Base-by-base conservation (phyloP, 1,284 basidiomycete species). In the Tilletiaria anomala region DNA sequence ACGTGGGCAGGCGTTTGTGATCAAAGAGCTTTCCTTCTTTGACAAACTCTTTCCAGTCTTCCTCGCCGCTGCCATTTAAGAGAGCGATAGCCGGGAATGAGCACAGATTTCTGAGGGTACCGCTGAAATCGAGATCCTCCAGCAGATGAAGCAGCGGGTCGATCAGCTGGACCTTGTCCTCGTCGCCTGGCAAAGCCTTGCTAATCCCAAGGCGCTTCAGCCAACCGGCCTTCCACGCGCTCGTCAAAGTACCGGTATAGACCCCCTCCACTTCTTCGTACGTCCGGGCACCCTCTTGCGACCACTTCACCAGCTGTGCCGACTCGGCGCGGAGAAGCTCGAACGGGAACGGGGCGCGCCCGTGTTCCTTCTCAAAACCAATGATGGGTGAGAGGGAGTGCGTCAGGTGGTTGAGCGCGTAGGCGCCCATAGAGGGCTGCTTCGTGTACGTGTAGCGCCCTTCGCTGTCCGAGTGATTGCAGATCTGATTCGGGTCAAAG, bases 381-480 rank as follows among this genome's bases (percentile, higher is more conserved):
- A 54, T 37, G 16, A 57, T 15, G 6, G 53, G 50, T 29, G 55
- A 46, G 1, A 53, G 42, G 11, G 46, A 46, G 11, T 47, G 43
- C 32, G 40, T 23, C 31, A 52, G 41, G 36, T 49, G 41, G 18
- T 45, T 41, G 5, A 54, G 43, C 8, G 48, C 54, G 48, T 50
- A 56, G 17, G 49, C 41, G 47, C 70, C 46, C 55, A 80, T 80
- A 5, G 69, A 76, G 5, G 61, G 61, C 43, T 64, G 62, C 26
- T 56, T 44, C 5, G 48, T 76, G 72, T 88, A 96, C 2, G 82
- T 74, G 62, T 96, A 97, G 32, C 88, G 73, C 0, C 88, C 88
- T 41, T 75, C 73, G 21, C 78, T 76, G 61, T 97, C 91, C 1
- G 79, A 79, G 63, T 94, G 88, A 60, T 96, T 96, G 73, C 89